A percentile compares a stretch with the other conserved stretches of the same genome.
phyloP scores from a whole-genome alignment of 2,329 filamentous ascomycete species.

The Beauveria sp. region DNA sequence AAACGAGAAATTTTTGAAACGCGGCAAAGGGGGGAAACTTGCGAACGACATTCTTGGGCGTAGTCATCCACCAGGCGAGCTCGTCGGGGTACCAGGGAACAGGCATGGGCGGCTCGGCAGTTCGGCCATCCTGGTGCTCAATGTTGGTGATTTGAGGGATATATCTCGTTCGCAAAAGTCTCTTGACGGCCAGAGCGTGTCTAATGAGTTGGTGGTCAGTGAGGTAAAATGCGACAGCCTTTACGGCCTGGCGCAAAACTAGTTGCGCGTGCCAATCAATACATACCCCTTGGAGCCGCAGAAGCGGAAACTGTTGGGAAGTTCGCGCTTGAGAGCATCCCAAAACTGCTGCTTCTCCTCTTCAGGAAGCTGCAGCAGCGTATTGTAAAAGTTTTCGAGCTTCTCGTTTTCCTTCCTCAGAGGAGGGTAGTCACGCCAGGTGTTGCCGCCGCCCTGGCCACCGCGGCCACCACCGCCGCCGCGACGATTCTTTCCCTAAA shows the following conservation, averaged over 20 bases:
- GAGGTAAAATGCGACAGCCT: neutral
- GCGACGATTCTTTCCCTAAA: slow-evolving; percentile 28
- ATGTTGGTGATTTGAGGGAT: slow-evolving; percentile 86
- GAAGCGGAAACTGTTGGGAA: slow-evolving; percentile 97
- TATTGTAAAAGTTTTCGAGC: slow-evolving; percentile 81
- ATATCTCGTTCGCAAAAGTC: slow-evolving; percentile 79
- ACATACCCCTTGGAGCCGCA: slow-evolving; percentile 82
- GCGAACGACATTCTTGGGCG: slow-evolving; percentile 89
- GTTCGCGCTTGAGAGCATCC: slow-evolving; percentile 70
- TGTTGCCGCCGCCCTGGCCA: slow-evolving; percentile 14
- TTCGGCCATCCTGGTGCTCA: slow-evolving; percentile 70
- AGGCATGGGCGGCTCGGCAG: slow-evolving; percentile 72
- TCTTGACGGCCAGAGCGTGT: slow-evolving; percentile 86
- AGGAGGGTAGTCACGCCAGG: slow-evolving; percentile 29
- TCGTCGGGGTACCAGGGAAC: slow-evolving; percentile 92
- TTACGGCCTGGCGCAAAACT: neutral
- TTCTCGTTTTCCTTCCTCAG: slow-evolving; percentile 73
- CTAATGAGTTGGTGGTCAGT: slow-evolving; percentile 31
- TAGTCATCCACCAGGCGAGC: slow-evolving; percentile 96
- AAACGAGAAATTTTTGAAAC: slow-evolving; percentile 96
- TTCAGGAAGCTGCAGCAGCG: slow-evolving; percentile 65
- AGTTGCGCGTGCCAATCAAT: neutral
- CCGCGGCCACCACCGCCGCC: slow-evolving; percentile 30
- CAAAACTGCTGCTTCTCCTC: slow-evolving; percentile 78
- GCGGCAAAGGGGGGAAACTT: slow-evolving; percentile 89